These are phyloP conservation scores for Carex kokanica DNA, from an alignment of 176 grass and related monocot genomes.

Conservation along the genomic window DNA sequence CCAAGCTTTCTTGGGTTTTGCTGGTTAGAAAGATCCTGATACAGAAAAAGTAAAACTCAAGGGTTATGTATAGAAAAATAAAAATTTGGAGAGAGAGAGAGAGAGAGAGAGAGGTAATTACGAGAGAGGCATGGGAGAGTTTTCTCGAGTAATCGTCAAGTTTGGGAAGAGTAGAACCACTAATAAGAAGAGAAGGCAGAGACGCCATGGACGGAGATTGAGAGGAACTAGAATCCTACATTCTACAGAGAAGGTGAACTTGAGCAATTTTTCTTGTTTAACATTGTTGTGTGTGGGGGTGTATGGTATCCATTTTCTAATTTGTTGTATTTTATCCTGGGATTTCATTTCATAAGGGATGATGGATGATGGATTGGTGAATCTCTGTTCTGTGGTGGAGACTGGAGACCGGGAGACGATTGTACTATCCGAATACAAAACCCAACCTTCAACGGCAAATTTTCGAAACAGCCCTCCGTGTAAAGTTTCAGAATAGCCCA, in stretches of 20 bases:
- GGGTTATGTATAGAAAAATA: neutral
- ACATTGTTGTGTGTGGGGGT: neutral
- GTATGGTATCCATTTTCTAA: too few species aligned
- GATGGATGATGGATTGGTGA: neutral
- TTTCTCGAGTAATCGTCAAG: neutral
- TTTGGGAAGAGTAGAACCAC: neutral
- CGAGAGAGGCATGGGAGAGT: neutral
- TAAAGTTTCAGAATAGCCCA: neutral
- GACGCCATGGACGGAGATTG: constrained; percentile 11
- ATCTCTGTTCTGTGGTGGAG: neutral
- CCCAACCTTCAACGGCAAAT: neutral
- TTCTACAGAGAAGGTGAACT: neutral
- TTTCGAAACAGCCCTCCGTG: neutral
- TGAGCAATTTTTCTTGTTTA: neutral
- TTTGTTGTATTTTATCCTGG: neutral
- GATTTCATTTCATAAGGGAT: neutral
- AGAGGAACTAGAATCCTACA: constrained; percentile 3
- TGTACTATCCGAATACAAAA: neutral
- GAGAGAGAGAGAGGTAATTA: neutral
- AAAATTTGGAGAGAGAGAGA: neutral
- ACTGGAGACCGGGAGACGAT: neutral
- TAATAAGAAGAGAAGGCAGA: constrained; percentile 5
- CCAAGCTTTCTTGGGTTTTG: neutral
- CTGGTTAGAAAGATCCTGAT: neutral
- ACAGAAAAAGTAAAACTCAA: neutral